Base-by-base conservation (phyloP, 2,329 filamentous ascomycete genomes). In the Pseudogymnoascus sp. region DNA sequence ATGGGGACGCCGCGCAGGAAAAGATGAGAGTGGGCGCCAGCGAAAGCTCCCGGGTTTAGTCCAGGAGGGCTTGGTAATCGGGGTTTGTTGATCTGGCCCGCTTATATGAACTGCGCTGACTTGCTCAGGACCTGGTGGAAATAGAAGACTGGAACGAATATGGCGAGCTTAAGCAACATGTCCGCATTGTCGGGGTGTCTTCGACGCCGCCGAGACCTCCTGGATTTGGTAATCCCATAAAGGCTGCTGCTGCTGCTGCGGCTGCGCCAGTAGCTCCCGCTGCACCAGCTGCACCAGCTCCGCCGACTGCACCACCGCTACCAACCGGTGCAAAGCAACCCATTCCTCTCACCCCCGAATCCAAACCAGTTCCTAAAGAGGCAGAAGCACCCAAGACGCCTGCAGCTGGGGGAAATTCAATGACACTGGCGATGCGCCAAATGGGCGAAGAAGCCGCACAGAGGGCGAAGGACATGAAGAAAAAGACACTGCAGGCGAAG, bases 141-240 rank as follows among this genome's bases (percentile, higher is more conserved):
- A 86, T 97, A 67, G 95, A 99, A 77, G 95, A 99, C 74, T 97
- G 93, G 95, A 99, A 99, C 79, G 95, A 99, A 75, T 97, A 96
- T 76, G 92, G 92, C 76, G 93, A 97, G 77, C 84, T 99, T 66
- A 91, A 92, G 75, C 86, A 93, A 76, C 89, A 93, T 70, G 86
- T 97, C 70, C 86, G 82, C 65, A 84, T 88, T 69, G 85, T 83
- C 21, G 59, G 59, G 1, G 76, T 42, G 6, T 42, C 59, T 38
- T 60, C 38, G 34, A 38, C 38, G 3, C 34, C 78, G 70, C 85
- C 83, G 14, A 62, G 23, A 16, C 56, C 28, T 28, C 36, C 59
- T 28, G 46, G 25, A 49, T 62, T 60, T 11, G 36, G 38, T 6
- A 38, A 40, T 23, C 62, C 34, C 40, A 62, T 64, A 49, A 64